Conservation (phyloP, 352 stramenopile genomes). For the Globisporangium paroecandrum region DNA sequence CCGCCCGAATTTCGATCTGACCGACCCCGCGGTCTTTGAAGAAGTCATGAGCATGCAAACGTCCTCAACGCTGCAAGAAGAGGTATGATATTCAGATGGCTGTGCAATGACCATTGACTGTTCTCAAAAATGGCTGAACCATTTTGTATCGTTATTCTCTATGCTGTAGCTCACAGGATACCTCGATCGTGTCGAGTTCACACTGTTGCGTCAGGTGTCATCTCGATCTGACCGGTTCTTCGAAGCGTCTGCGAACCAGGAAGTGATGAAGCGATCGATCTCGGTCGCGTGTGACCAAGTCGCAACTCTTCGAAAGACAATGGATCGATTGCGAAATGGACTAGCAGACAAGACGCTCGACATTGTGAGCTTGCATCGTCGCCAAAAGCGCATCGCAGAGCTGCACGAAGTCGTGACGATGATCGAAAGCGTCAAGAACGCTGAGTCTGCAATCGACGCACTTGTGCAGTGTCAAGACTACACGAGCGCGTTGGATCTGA, state of each 20-base stretch:
- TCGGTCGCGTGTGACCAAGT: slow-evolving; percentile 77
- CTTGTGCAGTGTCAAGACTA: slow-evolving; percentile 86
- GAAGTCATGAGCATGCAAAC: slow-evolving; percentile 74
- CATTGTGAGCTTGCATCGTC: slow-evolving; percentile 82
- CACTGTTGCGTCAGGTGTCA: slow-evolving; percentile 79
- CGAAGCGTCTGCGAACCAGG: slow-evolving; percentile 76
- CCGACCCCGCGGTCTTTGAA: slow-evolving; percentile 73
- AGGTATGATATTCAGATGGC: slow-evolving; percentile 26
- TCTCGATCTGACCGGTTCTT: slow-evolving; percentile 85
- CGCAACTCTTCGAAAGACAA: slow-evolving; percentile 71
- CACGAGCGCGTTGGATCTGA: slow-evolving; percentile 70
- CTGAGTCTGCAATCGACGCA: slow-evolving; percentile 75
- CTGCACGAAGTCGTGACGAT: slow-evolving; percentile 79
- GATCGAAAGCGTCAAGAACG: slow-evolving; percentile 84
- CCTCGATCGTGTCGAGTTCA: slow-evolving; percentile 83
- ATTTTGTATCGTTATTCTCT: neutral
- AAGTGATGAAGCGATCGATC: slow-evolving; percentile 86
- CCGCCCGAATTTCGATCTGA: slow-evolving; percentile 69
- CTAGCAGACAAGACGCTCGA: slow-evolving; percentile 83
- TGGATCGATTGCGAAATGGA: slow-evolving; percentile 76
- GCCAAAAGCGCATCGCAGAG: slow-evolving; percentile 78
- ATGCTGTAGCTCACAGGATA: slow-evolving; percentile 36
- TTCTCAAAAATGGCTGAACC: neutral
- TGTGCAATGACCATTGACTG: neutral
- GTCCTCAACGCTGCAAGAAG: slow-evolving; percentile 54